Conservation (phyloP, 345 rosid genomes). For the Euphorbia tirucalli region DNA sequence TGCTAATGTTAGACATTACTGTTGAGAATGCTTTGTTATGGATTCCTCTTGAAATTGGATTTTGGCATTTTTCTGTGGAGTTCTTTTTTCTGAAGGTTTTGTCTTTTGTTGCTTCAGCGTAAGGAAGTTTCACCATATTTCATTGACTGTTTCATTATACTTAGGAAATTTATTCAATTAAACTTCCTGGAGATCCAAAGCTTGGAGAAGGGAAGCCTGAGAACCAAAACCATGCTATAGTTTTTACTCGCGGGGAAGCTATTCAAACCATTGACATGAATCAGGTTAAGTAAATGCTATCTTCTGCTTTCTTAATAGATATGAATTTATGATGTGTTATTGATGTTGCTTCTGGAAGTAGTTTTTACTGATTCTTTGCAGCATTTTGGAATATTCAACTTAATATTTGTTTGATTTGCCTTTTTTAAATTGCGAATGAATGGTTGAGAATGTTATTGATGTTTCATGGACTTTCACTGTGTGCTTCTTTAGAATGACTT, state of each 20-base stretch:
- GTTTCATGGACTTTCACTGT: background rate
- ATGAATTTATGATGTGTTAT: background rate
- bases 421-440: background rate
- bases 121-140: background rate
- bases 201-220: constrained; percentile 99
- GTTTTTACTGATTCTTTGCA: background rate
- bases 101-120: background rate
- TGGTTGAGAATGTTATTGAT: background rate
- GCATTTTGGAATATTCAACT: background rate
- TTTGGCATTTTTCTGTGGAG: background rate
- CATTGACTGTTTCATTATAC: constrained; percentile 8
- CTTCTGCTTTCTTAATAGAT: background rate
- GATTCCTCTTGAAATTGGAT: background rate
- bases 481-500: background rate
- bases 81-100: background rate
- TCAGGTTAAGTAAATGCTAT: constrained; percentile 51
- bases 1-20: background rate
- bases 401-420: background rate
- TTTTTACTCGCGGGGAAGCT: constrained; percentile 98
- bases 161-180: constrained; percentile 89
- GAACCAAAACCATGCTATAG: constrained; percentile 93
- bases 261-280: constrained; percentile 99
- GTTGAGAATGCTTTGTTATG: background rate
- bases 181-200: constrained; percentile 96
- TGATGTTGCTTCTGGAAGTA: background rate